Base-by-base conservation (phyloP, 2,329 filamentous ascomycete genomes). In the Rhinocladiella mackenziei region DNA sequence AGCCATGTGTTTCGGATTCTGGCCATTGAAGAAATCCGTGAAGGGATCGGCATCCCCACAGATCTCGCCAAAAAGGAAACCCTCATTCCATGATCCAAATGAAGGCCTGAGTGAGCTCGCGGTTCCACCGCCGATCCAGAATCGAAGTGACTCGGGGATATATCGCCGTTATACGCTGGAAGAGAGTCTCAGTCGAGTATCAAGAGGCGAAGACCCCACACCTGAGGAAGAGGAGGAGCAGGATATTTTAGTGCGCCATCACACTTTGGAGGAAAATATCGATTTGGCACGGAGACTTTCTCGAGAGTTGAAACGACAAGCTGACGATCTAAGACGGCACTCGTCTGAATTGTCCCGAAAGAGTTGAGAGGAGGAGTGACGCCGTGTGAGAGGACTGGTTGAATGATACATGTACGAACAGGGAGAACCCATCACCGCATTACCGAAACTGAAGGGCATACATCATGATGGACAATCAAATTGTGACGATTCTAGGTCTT, bases 231-330 rank as follows among this genome's bases (percentile, higher is more conserved):
- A 34, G 8, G 39, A 14, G 2, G 29, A 20, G 4, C 34, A 33
- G 7, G 42, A 39, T 33, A 13, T 45, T 29, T 26, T 45, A n/a
- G 28, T 45, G 14, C 35, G 35, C 35, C 44, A 43, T n/a, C 38
- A 47, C 31, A 38, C 23, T 15, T 36, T 47, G 13, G 44, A 47
- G 19, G 44, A 47, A 28, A 47, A 47, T 26, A 14, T 47, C 39
- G 17, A 15, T 18, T 39, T 42, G 8, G 44, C 44, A 18, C 31
- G 19, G 22, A 31, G 43, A 26, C 39, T 43, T 22, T n/a, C 34
- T 10, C 32, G 13, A 17, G 38, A 47, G n/a, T 17, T 43, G 44
- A 31, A 14, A 17, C 11, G 39, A 10, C 44, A 47, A 26, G 40
- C 43, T 2, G 19, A 40, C 3, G 43, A 45, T 8, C 30, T 45